Evolutionary conservation across 2,329 filamentous ascomycete species (phyloP), one percentile per base, ranked within the genome.

Genomic region (Davidsoniella eucalypti): DNA sequence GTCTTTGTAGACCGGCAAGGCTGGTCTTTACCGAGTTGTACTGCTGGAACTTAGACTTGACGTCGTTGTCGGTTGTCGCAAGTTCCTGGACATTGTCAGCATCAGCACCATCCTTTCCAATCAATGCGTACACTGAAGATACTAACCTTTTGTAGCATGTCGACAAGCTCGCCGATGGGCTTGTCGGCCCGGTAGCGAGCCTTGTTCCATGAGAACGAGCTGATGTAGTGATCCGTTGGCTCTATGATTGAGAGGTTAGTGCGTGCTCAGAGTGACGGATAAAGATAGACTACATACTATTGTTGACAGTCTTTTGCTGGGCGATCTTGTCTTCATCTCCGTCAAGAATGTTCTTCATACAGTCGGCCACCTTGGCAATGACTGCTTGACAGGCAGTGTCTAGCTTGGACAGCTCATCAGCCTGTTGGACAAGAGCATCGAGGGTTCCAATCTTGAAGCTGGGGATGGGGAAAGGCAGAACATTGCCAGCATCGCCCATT

Each of bases 371-470:
- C 69, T 95, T 96, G 58, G 73, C 74, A 38, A 94, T 88, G 5
- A 95, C 86, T 49, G 73, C 76, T 65, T 88, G 78, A 64, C 87
- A 94, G 36, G 76, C 74, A 36, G 73, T 65, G 57, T 93, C 86
- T 47, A 96, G 79, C 76, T 95, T 96, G 53, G 81, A 75, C 50
- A 98, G 72, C 61, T 96, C 92, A 61, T 98, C 92, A 51, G 92
- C 92, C 66, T 98, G 90, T 67, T 94, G 86, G 42, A 98, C 87
- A 52, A 98, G 73, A 38, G 84, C 87, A 68, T 98, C 92, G 37
- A 98, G 75, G 0, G 92, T 95, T 52, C 92, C 92, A 64, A 98
- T 94, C 71, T 96, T 98, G 75, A 98, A 95, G 56, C 87, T 82
- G 17, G 92, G 92, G 55, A 96, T 83, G 51, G 76, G 69, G 62